Evolutionary conservation across 495 filamentous ascomycete species (phyloP).

Genomic region (Penicillium flavigenum): DNA sequence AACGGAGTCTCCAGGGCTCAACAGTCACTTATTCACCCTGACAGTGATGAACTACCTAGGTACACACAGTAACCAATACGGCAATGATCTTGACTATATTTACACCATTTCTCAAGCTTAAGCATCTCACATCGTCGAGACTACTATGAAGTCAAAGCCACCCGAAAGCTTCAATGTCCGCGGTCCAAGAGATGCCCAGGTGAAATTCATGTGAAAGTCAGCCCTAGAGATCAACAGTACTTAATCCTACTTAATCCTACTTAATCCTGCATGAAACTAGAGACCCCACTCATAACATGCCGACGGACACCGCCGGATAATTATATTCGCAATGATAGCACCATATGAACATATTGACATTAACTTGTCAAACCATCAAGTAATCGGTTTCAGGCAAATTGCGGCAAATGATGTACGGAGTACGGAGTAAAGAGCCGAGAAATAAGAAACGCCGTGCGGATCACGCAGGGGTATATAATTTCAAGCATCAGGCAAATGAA

Average conservation of each 20-base stretch:
- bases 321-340: not conserved
- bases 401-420: not conserved
- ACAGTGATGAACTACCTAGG: not conserved
- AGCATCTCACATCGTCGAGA: not conserved
- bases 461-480: constrained; percentile 29
- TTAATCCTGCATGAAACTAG: not conserved
- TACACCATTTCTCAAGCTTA: not conserved
- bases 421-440: not conserved
- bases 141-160: constrained; percentile 6
- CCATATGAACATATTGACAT: not conserved
- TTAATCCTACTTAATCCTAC: not conserved
- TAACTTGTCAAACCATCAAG: not conserved
- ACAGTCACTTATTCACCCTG: not conserved
- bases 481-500: constrained; percentile 1
- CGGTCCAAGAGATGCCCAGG: not conserved
- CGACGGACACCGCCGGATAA: constrained; percentile 25
- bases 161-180: constrained; percentile 17
- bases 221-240: not conserved
- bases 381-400: constrained; percentile 22
- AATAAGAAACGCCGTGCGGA: constrained; percentile 19
- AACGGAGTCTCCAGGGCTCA: not conserved
- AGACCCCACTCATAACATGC: constrained; percentile 10
- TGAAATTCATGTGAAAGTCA: constrained; percentile 6
- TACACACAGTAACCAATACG: not conserved
- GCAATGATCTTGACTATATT: not conserved